Base-by-base conservation (phyloP, 1,284 basidiomycete species). In the Sanghuangporus sanghuang region DNA sequence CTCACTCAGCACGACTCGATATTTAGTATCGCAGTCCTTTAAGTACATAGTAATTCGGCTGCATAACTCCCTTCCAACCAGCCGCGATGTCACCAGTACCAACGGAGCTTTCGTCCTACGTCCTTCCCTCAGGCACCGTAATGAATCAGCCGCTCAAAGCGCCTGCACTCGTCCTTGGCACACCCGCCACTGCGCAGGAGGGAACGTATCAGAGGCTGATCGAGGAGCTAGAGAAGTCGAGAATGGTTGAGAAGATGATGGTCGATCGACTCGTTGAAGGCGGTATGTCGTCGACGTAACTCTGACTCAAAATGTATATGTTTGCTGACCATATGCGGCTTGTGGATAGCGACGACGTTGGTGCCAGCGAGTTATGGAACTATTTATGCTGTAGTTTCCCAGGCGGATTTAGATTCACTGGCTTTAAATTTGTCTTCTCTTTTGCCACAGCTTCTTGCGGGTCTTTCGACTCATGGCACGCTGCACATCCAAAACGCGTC, bases 121-220 rank as follows among this genome's bases (percentile, higher is more conserved):
- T 50, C 18, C 16, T 46, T 46, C 32, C 62, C 18, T 42, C 56
- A 38, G 32, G 58, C 48, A 38, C 58, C 48, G 23, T 21, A 6
- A 35, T 46, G 35, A 50, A 44, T 27, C 27, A 36, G 18, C 32
- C 27, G 38, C 18, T 55, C 46, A 80, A 83, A 67, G 81, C 81
- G 12, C 70, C 77, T 58, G 82, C 85, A 4, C 80, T 92, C 55
- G 86, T 81, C 60, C 83, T 92, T 67, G 90, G 90, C 63, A 91
- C 89, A n/a, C 80, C 85, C 11, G 76, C 80, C 8, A 90, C 89
- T 3, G 90, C 90, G 3, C 81, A 85, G 71, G 83, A 90, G 72
- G 90, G 90, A 52, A 81, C 80, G 70, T 93, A 93, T 71, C 90
- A 92, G 71, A 75, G 79, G 5, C 74, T 90, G 64, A 80, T 92